Percentiles rank a stretch among this genome's conserved stretches.
Conservation (phyloP, 352 stramenopile species). For the Globisporangium paddicum region DNA sequence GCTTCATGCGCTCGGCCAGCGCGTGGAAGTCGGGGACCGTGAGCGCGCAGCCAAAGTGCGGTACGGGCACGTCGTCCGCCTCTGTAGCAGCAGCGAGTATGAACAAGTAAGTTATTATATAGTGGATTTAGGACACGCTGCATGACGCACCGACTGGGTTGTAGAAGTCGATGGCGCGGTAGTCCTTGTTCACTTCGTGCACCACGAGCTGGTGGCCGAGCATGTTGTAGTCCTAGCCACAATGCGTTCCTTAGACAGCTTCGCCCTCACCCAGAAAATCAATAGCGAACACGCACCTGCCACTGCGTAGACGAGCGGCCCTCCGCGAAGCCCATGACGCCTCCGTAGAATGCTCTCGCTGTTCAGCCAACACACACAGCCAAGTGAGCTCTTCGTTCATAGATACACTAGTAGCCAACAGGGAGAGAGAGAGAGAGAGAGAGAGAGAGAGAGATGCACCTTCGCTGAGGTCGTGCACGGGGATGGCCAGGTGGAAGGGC, state of each 20-base stretch:
- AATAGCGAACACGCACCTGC: constrained; percentile 60
- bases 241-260: not conserved
- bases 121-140: not conserved
- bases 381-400: not conserved
- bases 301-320: constrained; percentile 90
- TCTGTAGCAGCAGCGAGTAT: too few species aligned
- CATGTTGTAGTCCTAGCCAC: constrained; percentile 85
- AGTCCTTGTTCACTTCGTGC: constrained; percentile 91
- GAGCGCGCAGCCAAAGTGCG: constrained; percentile 93
- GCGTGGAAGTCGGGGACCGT: constrained; percentile 91
- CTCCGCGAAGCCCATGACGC: constrained; percentile 89
- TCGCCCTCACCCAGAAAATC: not conserved
- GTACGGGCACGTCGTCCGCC: constrained; percentile 96
- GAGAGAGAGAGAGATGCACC: constrained; percentile 22
- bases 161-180: constrained; percentile 91
- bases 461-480: constrained; percentile 91
- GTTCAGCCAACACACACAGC: not conserved
- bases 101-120: too few species aligned
- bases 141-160: constrained; percentile 89
- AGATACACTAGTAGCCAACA: too few species aligned
- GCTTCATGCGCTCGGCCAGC: constrained; percentile 79
- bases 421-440: too few species aligned
- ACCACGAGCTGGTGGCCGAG: constrained; percentile 84
- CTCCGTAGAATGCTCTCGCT: constrained; percentile 93
- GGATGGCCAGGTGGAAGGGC: constrained; percentile 91